Evolutionary conservation across 805 yeast species (phyloP).

Genomic region (Monosporozyma aerobia): DNA sequence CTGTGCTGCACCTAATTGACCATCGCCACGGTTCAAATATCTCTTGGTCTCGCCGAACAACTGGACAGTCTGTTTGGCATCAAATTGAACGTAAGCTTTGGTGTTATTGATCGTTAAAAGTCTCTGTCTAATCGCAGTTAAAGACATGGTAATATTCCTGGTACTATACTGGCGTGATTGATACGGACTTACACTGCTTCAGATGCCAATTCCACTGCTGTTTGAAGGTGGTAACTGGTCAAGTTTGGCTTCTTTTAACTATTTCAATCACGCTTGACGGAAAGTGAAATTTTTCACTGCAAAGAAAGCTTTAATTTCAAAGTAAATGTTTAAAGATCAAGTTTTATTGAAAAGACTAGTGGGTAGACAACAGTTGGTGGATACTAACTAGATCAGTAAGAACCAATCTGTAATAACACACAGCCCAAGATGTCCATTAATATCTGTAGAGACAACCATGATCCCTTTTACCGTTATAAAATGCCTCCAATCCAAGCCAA

Average conservation of each 20-base stretch:
- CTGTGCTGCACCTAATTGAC: slow-evolving; percentile 29
- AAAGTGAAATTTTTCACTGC: neutral
- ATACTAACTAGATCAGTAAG: neutral
- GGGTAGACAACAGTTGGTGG: neutral
- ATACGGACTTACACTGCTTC: neutral
- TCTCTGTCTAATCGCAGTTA: slow-evolving; percentile 30
- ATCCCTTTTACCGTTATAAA: slow-evolving; percentile 98
- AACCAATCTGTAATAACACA: neutral
- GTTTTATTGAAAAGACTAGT: neutral
- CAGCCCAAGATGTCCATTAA: slow-evolving; percentile 67
- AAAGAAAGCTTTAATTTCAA: neutral
- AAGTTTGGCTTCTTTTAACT: neutral
- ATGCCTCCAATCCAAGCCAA: slow-evolving; percentile 98
- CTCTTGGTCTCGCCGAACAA: slow-evolving; percentile 33
- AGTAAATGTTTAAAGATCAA: neutral
- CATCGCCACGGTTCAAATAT: slow-evolving; percentile 17
- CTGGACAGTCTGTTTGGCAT: slow-evolving; percentile 35
- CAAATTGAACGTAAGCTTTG: slow-evolving; percentile 41
- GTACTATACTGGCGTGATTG: neutral
- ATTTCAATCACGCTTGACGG: neutral
- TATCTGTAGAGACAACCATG: slow-evolving; percentile 93
- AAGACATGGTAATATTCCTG: neutral
- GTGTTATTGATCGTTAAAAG: slow-evolving; percentile 42
- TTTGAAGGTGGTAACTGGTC: neutral
- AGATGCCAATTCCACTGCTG: neutral